Conservation (phyloP, 768 basidiomycete genomes). For the Agaricus blazei region DNA sequence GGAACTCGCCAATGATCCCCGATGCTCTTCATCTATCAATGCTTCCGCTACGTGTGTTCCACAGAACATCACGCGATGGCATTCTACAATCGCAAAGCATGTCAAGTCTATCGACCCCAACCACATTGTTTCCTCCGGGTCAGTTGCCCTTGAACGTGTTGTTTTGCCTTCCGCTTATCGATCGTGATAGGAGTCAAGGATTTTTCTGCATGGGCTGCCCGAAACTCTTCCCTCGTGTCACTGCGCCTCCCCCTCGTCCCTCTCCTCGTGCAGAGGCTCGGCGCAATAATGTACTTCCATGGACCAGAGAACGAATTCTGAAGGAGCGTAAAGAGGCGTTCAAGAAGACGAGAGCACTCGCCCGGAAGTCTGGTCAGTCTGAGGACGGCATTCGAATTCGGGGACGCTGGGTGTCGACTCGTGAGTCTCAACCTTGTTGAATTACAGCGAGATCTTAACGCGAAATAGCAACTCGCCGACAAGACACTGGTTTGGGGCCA, state of each 20-base stretch:
- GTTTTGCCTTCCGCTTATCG: not conserved
- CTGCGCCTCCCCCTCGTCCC: slow-evolving; percentile 32
- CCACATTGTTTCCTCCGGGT: slow-evolving; percentile 64
- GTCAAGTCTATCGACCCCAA: slow-evolving; percentile 50
- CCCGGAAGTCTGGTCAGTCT: slow-evolving; percentile 15
- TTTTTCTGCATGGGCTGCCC: slow-evolving; percentile 53
- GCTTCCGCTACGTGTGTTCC: slow-evolving; percentile 40
- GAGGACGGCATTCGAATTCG: slow-evolving; percentile 44
- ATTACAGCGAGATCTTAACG: slow-evolving; percentile 6
- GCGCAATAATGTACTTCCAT: slow-evolving; percentile 28
- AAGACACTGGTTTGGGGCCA: slow-evolving; percentile 37
- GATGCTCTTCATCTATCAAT: slow-evolving; percentile 55
- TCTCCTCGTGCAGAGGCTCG: slow-evolving; percentile 37
- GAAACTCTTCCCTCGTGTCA: slow-evolving; percentile 43
- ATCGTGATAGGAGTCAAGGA: slow-evolving; percentile 38
- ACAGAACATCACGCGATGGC: slow-evolving; percentile 53
- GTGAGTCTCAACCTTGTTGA: slow-evolving; percentile 25
- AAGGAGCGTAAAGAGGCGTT: slow-evolving; percentile 42
- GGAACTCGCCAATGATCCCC: slow-evolving; percentile 66
- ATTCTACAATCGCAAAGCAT: slow-evolving; percentile 37
- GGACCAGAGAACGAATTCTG: slow-evolving; percentile 43
- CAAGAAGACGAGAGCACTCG: slow-evolving; percentile 32
- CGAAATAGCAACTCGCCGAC: slow-evolving; percentile 40
- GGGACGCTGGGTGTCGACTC: slow-evolving; percentile 55
- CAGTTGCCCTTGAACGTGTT: slow-evolving; percentile 15